A percentile compares a stretch with the other conserved stretches of the same genome.
phyloP scores from a whole-genome alignment of 345 rosid species.

The Trapa incisa region DNA sequence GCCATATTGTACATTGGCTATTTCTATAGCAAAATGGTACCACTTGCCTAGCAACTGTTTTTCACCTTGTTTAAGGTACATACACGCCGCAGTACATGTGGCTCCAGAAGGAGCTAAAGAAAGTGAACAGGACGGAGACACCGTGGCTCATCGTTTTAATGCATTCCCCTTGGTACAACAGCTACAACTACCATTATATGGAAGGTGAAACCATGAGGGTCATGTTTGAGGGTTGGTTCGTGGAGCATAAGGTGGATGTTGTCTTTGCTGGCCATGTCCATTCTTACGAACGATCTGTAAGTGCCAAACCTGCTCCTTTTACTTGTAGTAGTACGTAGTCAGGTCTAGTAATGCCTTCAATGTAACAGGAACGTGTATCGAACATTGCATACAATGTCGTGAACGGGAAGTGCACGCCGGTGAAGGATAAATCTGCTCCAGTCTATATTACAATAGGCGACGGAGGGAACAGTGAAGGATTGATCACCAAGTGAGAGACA shows the following conservation, averaged over 20 bases:
- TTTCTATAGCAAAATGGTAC: not conserved
- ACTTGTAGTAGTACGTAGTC: no score
- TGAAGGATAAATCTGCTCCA: not conserved
- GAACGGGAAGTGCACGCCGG: not conserved
- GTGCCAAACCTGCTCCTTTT: not conserved
- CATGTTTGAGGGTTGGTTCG: not conserved
- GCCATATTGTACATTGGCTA: no score
- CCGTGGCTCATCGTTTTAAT: slow-evolving; percentile 14
- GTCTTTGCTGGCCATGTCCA: slow-evolving; percentile 7
- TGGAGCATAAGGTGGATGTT: not conserved
- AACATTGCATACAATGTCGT: slow-evolving; percentile 3
- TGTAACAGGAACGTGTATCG: not conserved
- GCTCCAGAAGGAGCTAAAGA: slow-evolving; percentile 9
- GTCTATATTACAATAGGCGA: not conserved
- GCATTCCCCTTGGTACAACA: slow-evolving; percentile 14
- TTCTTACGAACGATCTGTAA: not conserved
- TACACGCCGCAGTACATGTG: slow-evolving; percentile 14
- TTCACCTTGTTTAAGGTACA: no score
- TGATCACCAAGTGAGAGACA: slow-evolving; percentile 1
- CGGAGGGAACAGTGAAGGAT: slow-evolving; percentile 6
- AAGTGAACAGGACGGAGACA: slow-evolving; percentile 14
- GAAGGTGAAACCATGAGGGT: slow-evolving; percentile 6
- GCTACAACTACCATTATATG: slow-evolving; percentile 5
- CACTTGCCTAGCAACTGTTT: not conserved
- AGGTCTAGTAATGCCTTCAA: no score